phyloP scores from a whole-genome alignment of 179 eudicot species.

The Beta lomatogona region DNA sequence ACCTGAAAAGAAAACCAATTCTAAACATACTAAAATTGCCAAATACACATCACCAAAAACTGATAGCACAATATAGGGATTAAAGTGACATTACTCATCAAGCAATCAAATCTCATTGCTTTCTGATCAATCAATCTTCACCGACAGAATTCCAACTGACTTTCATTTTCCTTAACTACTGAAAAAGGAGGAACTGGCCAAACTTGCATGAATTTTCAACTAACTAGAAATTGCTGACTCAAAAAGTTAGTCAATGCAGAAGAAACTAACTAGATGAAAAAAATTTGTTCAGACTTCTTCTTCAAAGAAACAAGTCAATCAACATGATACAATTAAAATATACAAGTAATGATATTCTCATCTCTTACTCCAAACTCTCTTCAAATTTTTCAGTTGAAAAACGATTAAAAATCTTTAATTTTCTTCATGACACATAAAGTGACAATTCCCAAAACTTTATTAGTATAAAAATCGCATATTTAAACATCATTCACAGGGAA shows the following conservation, averaged over 20 bases:
- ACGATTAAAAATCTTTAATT: neutral
- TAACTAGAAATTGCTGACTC: neutral
- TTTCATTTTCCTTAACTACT: too few relatives aligned
- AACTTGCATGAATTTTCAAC: neutral
- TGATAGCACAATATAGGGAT: neutral
- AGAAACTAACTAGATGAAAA: neutral
- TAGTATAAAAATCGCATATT: neutral
- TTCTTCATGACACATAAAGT: neutral
- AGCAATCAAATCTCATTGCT: neutral
- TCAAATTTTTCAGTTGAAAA: neutral
- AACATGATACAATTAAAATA: neutral
- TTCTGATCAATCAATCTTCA: neutral
- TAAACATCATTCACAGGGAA: too few relatives aligned
- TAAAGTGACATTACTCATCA: neutral
- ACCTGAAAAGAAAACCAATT: slow-evolving; percentile 21
- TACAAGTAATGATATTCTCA: neutral
- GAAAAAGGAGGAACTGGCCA: too few relatives aligned
- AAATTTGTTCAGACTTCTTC: neutral
- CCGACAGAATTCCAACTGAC: neutral
- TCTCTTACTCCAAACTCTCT: neutral
- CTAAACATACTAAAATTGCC: neutral
- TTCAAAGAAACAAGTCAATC: neutral
- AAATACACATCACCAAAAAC: neutral
- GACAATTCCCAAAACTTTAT: neutral
- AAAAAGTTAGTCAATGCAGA: slow-evolving; percentile 14